These are phyloP conservation scores for Aspergillus bertholletiae DNA, from an alignment of 495 filamentous ascomycete species.

Conservation along the genomic window DNA sequence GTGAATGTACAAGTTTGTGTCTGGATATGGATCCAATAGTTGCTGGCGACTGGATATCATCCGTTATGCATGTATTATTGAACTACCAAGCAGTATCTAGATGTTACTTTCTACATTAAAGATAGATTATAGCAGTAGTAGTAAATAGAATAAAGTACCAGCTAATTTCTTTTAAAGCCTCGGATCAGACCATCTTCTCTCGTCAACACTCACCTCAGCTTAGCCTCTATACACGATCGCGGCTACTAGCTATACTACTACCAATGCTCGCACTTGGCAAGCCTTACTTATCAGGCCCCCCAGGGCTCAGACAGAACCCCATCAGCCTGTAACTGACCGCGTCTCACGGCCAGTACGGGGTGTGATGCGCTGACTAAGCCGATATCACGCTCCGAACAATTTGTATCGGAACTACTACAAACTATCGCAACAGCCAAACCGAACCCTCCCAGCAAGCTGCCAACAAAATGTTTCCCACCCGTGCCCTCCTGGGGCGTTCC, in stretches of 20 bases:
- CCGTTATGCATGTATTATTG: too few relatives aligned
- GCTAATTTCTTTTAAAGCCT: too few relatives aligned
- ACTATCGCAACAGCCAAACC: slow-evolving; percentile 1
- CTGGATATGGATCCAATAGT: slow-evolving; percentile 13
- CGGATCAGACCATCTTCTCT: background rate
- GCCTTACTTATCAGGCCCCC: too few relatives aligned
- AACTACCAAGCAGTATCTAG: background rate
- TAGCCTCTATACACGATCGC: too few relatives aligned
- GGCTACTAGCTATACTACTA: too few relatives aligned
- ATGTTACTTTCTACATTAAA: background rate
- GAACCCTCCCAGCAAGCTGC: background rate
- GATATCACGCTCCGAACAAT: background rate
- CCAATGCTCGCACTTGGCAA: too few relatives aligned
- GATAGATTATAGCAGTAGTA: background rate
- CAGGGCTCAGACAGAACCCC: too few relatives aligned
- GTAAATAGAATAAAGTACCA: background rate
- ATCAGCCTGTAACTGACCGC: too few relatives aligned
- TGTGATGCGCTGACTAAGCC: slow-evolving; percentile 5
- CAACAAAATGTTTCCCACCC: slow-evolving; percentile 57
- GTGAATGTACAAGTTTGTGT: slow-evolving; percentile 15
- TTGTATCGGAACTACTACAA: slow-evolving; percentile 10
- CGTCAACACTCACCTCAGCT: too few relatives aligned
- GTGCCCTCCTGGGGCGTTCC: slow-evolving; percentile 59
- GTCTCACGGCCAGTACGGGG: too few relatives aligned
- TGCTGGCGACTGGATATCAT: slow-evolving; percentile 31